Conservation (phyloP, 495 filamentous ascomycete genomes). For the Astrocystis sublimbata region DNA sequence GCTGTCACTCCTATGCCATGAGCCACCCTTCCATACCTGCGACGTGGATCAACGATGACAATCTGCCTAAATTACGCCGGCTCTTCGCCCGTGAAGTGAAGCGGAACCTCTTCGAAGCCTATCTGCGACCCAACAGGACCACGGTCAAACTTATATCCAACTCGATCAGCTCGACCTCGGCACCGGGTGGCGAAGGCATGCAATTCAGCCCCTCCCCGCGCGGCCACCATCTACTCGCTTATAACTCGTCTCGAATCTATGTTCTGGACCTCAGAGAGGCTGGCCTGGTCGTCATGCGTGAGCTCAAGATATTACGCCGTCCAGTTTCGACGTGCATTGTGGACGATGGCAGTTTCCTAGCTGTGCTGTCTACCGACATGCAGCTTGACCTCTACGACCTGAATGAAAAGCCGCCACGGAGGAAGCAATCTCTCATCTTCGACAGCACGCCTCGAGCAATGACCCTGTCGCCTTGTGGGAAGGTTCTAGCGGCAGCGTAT, state of each 20-base stretch:
- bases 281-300: constrained; percentile 64
- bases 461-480: constrained; percentile 75
- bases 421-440: constrained; percentile 67
- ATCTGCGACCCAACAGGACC: constrained; percentile 67
- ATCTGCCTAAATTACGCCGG: constrained; percentile 60
- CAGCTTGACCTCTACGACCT: constrained; percentile 81
- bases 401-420: constrained; percentile 58
- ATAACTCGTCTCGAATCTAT: constrained; percentile 84
- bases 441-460: constrained; percentile 77
- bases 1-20: constrained; percentile 66
- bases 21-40: constrained; percentile 47
- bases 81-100: constrained; percentile 72
- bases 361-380: constrained; percentile 78
- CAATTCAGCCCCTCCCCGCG: constrained; percentile 77
- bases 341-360: constrained; percentile 74
- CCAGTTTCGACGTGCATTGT: constrained; percentile 77
- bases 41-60: constrained; percentile 50
- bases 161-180: constrained; percentile 78
- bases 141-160: constrained; percentile 77
- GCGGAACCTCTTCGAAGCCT: constrained; percentile 78
- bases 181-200: constrained; percentile 82
- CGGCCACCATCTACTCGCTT: constrained; percentile 72
- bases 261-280: constrained; percentile 66
- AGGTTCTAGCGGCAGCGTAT: constrained; percentile 83
- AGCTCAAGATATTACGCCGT: constrained; percentile 76